These are phyloP conservation scores for Aspergillus sp. DNA, from an alignment of 2,329 filamentous ascomycete species.

Conservation along the genomic window DNA sequence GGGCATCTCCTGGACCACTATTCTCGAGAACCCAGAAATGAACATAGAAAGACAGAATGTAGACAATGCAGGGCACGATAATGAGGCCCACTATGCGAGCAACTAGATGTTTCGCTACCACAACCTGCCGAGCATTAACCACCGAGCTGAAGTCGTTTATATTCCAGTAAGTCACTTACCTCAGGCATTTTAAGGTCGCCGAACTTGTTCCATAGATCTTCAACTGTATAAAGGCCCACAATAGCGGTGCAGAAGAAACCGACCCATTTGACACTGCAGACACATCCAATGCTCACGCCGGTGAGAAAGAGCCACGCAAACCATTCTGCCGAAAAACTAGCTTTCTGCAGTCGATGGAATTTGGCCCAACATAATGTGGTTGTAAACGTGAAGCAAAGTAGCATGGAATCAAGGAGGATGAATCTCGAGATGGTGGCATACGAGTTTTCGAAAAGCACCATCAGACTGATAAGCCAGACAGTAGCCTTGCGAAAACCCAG, in stretches of 20 bases:
- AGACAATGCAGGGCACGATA: slow-evolving; percentile 82
- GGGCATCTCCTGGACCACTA: slow-evolving; percentile 94
- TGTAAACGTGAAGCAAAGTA: slow-evolving; percentile 97
- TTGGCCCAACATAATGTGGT: slow-evolving; percentile 97
- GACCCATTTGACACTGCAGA: slow-evolving; percentile 98
- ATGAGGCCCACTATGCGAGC: slow-evolving; percentile 86
- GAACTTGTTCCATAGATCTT: slow-evolving; percentile 98
- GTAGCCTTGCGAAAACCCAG: slow-evolving; percentile 82
- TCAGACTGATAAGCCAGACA: slow-evolving; percentile 92
- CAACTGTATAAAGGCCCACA: slow-evolving; percentile 91
- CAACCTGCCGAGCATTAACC: slow-evolving; percentile 49
- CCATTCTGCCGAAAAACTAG: slow-evolving; percentile 90
- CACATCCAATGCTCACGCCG: slow-evolving; percentile 93
- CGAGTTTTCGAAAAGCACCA: slow-evolving; percentile 98
- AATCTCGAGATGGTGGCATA: slow-evolving; percentile 99
- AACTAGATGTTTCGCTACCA: slow-evolving; percentile 74
- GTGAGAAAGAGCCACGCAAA: slow-evolving; percentile 92
- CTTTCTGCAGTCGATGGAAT: slow-evolving; percentile 84
- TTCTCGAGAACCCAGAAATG: slow-evolving; percentile 94
- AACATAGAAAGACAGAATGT: slow-evolving; percentile 91
- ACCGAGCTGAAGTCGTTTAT: not conserved
- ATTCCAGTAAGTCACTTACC: slow-evolving; percentile 50
- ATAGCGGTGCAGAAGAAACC: slow-evolving; percentile 93
- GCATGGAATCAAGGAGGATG: slow-evolving; percentile 97
- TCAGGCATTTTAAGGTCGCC: slow-evolving; percentile 89